phyloP scores from a whole-genome alignment of 768 basidiomycete species.

The Pleurotus pulmonarius region DNA sequence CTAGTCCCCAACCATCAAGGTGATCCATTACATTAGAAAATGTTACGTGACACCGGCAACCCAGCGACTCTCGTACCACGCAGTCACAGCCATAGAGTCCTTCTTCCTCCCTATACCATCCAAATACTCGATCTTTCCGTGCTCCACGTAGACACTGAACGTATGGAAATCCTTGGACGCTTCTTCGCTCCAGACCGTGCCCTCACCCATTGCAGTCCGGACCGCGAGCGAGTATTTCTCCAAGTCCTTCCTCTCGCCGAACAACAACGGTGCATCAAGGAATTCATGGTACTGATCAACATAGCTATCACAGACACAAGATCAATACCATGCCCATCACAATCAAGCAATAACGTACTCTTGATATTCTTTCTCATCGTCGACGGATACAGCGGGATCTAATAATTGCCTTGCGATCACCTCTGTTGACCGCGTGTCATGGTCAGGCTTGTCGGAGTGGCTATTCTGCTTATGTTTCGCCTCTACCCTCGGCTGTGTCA shows the following conservation, averaged over 20 bases:
- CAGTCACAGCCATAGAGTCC: conserved; percentile 30
- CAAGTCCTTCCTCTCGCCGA: conserved; percentile 55
- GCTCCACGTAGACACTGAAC: conserved; percentile 42
- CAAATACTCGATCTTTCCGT: conserved; percentile 28
- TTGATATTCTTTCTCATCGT: conserved; percentile 71
- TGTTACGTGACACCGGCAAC: conserved; percentile 10
- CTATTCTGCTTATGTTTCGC: conserved; percentile 23
- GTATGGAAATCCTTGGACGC: conserved; percentile 29
- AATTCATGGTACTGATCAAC: conserved; percentile 72
- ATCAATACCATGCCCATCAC: background rate
- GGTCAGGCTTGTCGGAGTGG: conserved; percentile 18
- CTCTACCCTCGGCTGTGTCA: conserved; percentile 32
- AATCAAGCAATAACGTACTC: conserved; percentile 36
- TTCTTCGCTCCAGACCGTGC: conserved; percentile 31
- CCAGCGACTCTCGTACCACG: conserved; percentile 45
- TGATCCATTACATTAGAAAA: too few species aligned
- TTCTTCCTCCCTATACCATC: conserved; percentile 26
- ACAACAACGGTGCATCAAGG: conserved; percentile 49
- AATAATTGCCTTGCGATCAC: conserved; percentile 54
- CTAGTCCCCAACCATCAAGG: too few species aligned
- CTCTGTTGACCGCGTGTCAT: conserved; percentile 52
- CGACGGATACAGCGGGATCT: conserved; percentile 57
- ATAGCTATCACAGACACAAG: conserved; percentile 28
- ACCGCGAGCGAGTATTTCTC: conserved; percentile 53
- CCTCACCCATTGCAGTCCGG: conserved; percentile 42